Base-by-base conservation (phyloP, 73 alveolate species). In the Symbiodinium natans region DNA sequence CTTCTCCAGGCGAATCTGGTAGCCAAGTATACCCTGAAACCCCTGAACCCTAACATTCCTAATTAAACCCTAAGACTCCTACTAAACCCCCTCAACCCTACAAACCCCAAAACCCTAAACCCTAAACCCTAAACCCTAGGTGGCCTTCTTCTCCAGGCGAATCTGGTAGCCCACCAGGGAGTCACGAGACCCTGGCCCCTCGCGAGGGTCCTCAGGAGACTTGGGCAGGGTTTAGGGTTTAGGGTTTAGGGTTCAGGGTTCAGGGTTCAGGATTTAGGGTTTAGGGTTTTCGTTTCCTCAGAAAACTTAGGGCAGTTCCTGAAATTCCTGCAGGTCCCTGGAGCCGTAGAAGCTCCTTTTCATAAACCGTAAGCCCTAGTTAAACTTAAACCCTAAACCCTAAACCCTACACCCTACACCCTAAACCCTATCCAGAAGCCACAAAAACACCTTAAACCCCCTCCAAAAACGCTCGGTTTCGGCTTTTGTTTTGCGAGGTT, bases 161-260 rank as follows among this genome's bases (percentile, higher is more conserved):
- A 89, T 89, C 95, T 89, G 95, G 52, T 89, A 89, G 46, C 95
- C 95, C 86, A 89, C 95, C 43, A 89, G 74, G 33, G 95, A 59
- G 19, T 89, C 95, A 25, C 86, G 25, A 23, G 95, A 89, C 25
- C 95, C 95, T 2, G 95, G 95, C 15, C 95, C 95, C 25, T 41
- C 95, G 42, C 41, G 73, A 0, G 95, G 95, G 42, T 89, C 95
- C 95, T 89, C 43, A 52, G 33, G 29, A 21, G 86, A 0, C 75
- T 25, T 6, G 1, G 75, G 34, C 75, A 25, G 29, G 75, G 34
- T 56, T 1, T 46, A 46, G 59, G 59, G 59, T 46, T 46, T 46
- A 46, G 59, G 59, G 59, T 46, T n/a, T n/a, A n/a, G n/a, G n/a
- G n/a, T n/a, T n/a, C n/a, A n/a, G n/a, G n/a, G n/a, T n/a, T n/a